Evolutionary conservation across 129 eudicot genomes (phyloP), one percentile per base, ranked within the genome.

Genomic region (Flaveria linearis): DNA sequence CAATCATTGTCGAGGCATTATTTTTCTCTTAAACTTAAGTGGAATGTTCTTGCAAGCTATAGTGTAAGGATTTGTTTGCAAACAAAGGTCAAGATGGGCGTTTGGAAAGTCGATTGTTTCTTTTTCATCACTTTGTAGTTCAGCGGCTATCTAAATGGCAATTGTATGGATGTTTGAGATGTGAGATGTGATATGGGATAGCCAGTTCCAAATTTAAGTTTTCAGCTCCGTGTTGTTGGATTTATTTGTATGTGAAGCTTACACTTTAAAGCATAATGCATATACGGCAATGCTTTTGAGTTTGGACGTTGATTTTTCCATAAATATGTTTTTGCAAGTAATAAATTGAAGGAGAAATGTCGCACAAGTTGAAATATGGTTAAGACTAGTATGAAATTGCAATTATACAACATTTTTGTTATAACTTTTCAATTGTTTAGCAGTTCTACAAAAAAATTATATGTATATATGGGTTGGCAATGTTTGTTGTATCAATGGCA

Each of bases 311-410:
- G 49, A 45, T 45, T 45, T 45, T 8, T 45, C 49, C 3, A 45
- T 45, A 5, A 45, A 9, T 45, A 45, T 45, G 49, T 45, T 9
- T 28, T 11, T 33, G 39, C 10, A 36, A 36, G 9, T 67, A 67
- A 8, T 41, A n/a, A 41, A 9, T 67, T 17, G 51, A n/a, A 39
- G 22, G 30, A 67, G 16, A 67, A 22, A 46, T 47, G 42, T 13
- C 13, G 74, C 15, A 26, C 46, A 47, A 49, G 61, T 49, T 49
- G 62, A 49, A 70, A 49, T 49, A 49, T 69, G 6, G 60, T 47
- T 45, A 17, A 9, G 68, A 8, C 65, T 23, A 23, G 65, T 23
- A 23, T 58, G n/a, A 10, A 10, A 33, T 58, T 58, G 66, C 66
- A 23, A 25, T 2, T 60, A 9, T 30, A 63, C 12, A 63, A 63